Base-by-base conservation (phyloP, 257 asterid genomes). In the Solanum chaucha region DNA sequence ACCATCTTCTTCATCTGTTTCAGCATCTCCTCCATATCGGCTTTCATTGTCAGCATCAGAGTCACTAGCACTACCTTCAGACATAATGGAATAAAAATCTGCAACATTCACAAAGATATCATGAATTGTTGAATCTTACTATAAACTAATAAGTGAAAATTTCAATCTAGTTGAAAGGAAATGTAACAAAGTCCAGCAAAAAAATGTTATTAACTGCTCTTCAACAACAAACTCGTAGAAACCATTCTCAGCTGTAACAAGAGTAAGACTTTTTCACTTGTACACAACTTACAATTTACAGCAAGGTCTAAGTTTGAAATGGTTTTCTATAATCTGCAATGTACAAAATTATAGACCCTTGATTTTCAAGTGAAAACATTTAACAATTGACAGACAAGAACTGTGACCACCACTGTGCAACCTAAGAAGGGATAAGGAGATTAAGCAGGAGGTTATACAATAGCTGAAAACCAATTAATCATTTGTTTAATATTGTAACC, bases 61-160 rank as follows among this genome's bases (percentile, higher is more conserved):
- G 90, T 97, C 99, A 87, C 96, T 96, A 72, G 92, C 98, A 89
- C 95, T 96, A 85, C 98, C 99, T 90, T 96, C 99, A 28, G 99
- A 97, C 97, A 97, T 87, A 86, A 96, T 96, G 68, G 99, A 97
- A 89, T 97, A 95, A 92, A 97, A 97, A 93, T 97, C 99, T 96
- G 94, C 73, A 88, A 88, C 90, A 88, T 51, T 19, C 46, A 68
- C 59, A 44, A 67, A 74, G 61, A 40, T 9, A 34, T 40, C 67
- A 30, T 48, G 82, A 51, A 46, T 24, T 22, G n/a, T 19, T 44
- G 40, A 82, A 65, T 26, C 35, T 22, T 82, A 74, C 6, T 26
- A 67, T 48, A 46, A 26, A 9, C 51, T 10, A 61, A 22, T 24
- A 28, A 78, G 30, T 77, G 28, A 34, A 35, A 64, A 65, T 36